Conservation (phyloP, 371 early-diverging fungal genomes). For the Ordospora pajunii region DNA sequence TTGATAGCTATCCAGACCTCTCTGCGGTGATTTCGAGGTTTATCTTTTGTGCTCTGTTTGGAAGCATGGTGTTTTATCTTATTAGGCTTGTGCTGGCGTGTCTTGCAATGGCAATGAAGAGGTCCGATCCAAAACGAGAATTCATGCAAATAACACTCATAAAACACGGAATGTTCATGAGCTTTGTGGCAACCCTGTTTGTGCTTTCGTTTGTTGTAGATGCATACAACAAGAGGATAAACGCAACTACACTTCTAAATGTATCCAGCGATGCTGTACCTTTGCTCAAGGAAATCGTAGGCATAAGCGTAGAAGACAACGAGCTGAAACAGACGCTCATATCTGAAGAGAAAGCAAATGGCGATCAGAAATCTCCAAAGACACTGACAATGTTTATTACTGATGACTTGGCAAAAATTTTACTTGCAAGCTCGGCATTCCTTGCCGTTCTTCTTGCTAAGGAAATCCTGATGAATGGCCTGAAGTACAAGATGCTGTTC, state of each 20-base stretch:
- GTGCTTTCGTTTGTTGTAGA: neutral
- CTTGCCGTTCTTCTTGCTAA: constrained; percentile 21
- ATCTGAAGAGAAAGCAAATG: neutral
- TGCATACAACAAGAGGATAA: neutral
- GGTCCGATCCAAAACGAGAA: neutral
- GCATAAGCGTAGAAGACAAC: neutral
- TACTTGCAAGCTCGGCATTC: constrained; percentile 4
- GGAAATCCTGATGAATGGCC: neutral
- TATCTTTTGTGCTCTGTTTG: neutral
- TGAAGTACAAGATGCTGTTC: constrained; percentile 43
- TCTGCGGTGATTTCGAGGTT: neutral
- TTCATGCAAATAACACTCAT: neutral
- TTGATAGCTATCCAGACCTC: neutral
- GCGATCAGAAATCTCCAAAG: neutral
- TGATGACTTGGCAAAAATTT: neutral
- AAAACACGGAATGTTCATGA: neutral
- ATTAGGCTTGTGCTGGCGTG: neutral
- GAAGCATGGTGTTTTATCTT: neutral
- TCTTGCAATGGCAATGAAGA: neutral
- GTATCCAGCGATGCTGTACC: too few species aligned
- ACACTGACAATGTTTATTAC: neutral
- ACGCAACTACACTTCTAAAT: neutral
- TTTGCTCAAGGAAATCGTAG: neutral
- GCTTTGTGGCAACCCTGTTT: neutral
- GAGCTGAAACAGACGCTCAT: neutral